phyloP scores from a whole-genome alignment of 1,284 basidiomycete genomes.

The Xerocomus amazonicus region DNA sequence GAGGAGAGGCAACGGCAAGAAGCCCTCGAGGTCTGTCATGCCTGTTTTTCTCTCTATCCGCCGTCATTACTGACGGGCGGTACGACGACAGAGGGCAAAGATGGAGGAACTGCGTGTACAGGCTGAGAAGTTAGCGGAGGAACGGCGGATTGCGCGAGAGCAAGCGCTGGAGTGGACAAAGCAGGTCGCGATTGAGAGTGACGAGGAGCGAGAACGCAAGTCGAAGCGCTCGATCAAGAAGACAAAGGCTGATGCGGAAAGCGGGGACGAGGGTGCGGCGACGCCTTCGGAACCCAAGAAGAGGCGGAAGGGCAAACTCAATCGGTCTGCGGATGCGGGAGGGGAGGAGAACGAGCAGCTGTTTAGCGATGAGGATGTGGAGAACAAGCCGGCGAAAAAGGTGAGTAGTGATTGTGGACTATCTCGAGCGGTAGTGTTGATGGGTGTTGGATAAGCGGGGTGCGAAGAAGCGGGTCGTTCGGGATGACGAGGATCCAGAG shows the following conservation, averaged over 20 bases:
- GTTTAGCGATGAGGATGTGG: slow-evolving; percentile 68
- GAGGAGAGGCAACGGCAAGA: slow-evolving; percentile 63
- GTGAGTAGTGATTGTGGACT: slow-evolving; percentile 35
- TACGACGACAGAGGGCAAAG: too few species aligned
- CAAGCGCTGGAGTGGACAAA: slow-evolving; percentile 74
- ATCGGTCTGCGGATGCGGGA: slow-evolving; percentile 40
- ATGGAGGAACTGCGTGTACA: slow-evolving; percentile 56
- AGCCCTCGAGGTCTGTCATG: slow-evolving; percentile 50
- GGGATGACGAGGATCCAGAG: slow-evolving; percentile 75
- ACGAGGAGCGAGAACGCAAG: slow-evolving; percentile 71
- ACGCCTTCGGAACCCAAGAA: slow-evolving; percentile 44
- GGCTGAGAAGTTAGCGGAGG: slow-evolving; percentile 69
- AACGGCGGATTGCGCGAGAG: slow-evolving; percentile 69
- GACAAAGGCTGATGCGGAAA: slow-evolving; percentile 52
- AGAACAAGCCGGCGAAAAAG: slow-evolving; percentile 64
- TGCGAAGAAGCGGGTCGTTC: slow-evolving; percentile 66
- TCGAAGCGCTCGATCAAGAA: slow-evolving; percentile 54
- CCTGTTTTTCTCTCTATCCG: too few species aligned
- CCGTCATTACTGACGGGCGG: slow-evolving; percentile 35
- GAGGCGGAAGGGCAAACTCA: slow-evolving; percentile 46
- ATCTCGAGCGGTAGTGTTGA: too few species aligned
- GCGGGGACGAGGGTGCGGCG: slow-evolving; percentile 49
- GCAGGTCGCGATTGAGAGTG: slow-evolving; percentile 64
- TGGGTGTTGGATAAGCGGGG: slow-evolving; percentile 33
- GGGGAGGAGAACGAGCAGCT: slow-evolving; percentile 51